Base-by-base conservation (phyloP, 2,329 filamentous ascomycete species). In the Diplodia scrobiculata region DNA sequence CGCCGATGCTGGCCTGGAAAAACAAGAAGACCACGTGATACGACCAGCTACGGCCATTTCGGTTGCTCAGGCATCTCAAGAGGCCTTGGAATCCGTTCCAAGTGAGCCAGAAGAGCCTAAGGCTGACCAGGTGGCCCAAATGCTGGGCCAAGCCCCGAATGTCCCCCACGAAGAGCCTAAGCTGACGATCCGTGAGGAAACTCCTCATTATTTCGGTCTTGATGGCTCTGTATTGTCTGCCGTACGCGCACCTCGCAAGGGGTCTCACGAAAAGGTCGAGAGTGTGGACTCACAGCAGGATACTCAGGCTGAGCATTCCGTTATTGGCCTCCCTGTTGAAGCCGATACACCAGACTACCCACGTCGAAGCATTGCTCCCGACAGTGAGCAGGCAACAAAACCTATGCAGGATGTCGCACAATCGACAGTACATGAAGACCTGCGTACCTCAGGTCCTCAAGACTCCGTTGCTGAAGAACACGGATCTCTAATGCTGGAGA, bases 11-110 rank as follows among this genome's bases (percentile, higher is more conserved):
- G 58, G 38, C 58, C 41, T 36, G 14, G 27, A 17, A 25, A 45
- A 34, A 21, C 41, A 62, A 25, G 41, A 25, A 25, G 41, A 50
- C n/a, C 58, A 62, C 13, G 29, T 17, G 11, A 50, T 62, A 21
- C 58, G 58, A 5, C 58, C 58, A 9, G 58, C 58, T 14, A 62
- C 58, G 25, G 58, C 58, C 14, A 62, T 62, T 11, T 62, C 58
- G 13, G 27, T 62, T 14, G 58, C 58, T 11, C 45, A 62, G 34
- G 27, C 58, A 10, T 14, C 45, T 36, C 25, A 50, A 9, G 45
- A 62, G 9, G 41, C 58, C 27, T 27, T 36, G 2, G 25, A 25
- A 25, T 2, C 25, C 25, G 25, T 25, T 25, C 3, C 25, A 25
- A 25, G 25, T 25, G 25, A 13, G 2, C 14, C 41, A 10, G 13